Percentiles rank a stretch among this genome's conserved stretches.
Evolutionary conservation across 78 protist genomes (phyloP).

Genomic region (Planoprotostelium fungivorum): DNA sequence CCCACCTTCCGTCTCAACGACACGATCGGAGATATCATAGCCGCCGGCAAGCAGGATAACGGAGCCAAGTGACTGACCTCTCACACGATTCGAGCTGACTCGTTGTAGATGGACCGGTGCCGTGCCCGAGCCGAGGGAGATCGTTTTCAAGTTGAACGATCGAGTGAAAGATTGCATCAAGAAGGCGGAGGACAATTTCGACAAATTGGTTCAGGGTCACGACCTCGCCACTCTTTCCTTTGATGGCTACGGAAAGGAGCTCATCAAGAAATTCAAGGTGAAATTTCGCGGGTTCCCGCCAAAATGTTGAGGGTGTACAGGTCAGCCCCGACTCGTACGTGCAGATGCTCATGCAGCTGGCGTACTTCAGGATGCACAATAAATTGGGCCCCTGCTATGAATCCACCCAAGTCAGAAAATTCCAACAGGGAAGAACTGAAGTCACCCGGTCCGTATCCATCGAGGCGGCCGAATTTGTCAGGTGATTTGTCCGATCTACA

Average conservation of each 20-base stretch:
- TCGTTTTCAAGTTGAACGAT: neutral
- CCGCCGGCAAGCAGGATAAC: neutral
- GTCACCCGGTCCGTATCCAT: neutral
- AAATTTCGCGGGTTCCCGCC: neutral
- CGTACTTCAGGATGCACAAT: neutral
- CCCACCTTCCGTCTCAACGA: neutral
- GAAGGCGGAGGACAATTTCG: neutral
- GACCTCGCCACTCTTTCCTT: neutral
- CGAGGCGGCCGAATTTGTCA: neutral
- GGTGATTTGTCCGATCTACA: neutral
- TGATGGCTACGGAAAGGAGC: neutral
- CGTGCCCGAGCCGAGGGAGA: neutral
- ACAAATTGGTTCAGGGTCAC: neutral
- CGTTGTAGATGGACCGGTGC: neutral
- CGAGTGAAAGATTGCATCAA: neutral
- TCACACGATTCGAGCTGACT: neutral
- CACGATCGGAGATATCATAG: slow-evolving; percentile 1
- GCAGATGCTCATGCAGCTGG: neutral
- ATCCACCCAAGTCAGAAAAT: neutral
- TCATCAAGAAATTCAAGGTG: neutral
- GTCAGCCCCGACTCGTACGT: neutral
- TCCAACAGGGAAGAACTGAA: neutral
- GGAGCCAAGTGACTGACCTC: neutral
- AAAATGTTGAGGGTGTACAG: neutral
- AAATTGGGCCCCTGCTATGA: neutral